These are phyloP conservation scores for Penicillium brasilianum DNA, from an alignment of 2,329 filamentous ascomycete species.

Conservation along the genomic window DNA sequence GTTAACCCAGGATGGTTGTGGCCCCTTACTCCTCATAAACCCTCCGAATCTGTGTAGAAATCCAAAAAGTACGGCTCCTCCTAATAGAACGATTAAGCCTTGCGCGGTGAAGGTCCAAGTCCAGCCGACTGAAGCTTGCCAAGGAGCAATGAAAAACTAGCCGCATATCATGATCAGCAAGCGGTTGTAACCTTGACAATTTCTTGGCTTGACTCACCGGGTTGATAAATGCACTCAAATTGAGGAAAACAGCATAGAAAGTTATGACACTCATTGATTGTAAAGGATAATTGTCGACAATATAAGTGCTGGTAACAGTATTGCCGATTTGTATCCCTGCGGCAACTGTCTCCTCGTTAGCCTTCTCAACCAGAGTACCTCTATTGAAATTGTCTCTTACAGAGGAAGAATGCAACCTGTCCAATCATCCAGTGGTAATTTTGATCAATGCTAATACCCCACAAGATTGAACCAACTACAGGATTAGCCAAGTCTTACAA, in stretches of 20 bases:
- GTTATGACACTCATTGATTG: conserved; percentile 61
- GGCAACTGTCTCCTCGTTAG: conserved; percentile 47
- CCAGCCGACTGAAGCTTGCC: conserved; percentile 54
- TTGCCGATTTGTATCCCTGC: conserved; percentile 64
- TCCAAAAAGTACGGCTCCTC: conserved; percentile 46
- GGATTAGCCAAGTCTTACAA: not conserved
- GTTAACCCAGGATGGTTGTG: conserved; percentile 54
- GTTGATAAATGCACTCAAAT: conserved; percentile 55
- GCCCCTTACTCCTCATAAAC: conserved; percentile 42
- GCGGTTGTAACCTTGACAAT: not conserved
- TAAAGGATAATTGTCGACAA: conserved; percentile 61
- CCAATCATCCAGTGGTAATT: conserved; percentile 63
- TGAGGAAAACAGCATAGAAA: conserved; percentile 61
- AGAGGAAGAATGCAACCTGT: conserved; percentile 61
- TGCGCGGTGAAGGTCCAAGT: conserved; percentile 59
- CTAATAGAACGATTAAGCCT: conserved; percentile 52
- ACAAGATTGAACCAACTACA: conserved; percentile 56
- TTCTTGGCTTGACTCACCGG: conserved; percentile 37
- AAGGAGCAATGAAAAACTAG: conserved; percentile 58
- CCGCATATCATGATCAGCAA: not conserved
- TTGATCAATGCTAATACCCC: conserved; percentile 61
- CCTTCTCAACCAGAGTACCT: no score
- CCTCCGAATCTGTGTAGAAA: conserved; percentile 50
- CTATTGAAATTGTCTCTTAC: conserved; percentile 40
- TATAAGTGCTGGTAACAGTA: conserved; percentile 58